phyloP scores from a whole-genome alignment of 2,329 filamentous ascomycete genomes.

The Fusarium kyushuense region DNA sequence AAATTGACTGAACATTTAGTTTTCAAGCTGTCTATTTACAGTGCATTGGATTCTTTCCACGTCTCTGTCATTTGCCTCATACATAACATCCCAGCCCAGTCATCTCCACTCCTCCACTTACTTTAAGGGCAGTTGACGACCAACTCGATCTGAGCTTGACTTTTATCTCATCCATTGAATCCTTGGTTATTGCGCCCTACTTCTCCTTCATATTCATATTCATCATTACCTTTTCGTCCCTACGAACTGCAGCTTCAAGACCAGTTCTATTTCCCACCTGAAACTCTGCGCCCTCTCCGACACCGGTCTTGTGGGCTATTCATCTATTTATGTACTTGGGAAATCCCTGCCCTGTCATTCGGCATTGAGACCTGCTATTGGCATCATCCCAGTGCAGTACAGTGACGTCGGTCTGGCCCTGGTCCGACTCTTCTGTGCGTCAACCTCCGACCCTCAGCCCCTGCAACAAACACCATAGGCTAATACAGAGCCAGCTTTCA shows the following conservation, averaged over 20 bases:
- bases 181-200: neutral
- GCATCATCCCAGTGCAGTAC: neutral
- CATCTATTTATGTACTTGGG: slow-evolving; percentile 15
- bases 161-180: slow-evolving; percentile 23
- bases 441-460: slow-evolving; percentile 17
- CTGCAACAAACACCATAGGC: slow-evolving; percentile 29
- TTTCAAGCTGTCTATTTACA: neutral
- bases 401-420: slow-evolving; percentile 38
- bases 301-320: slow-evolving; percentile 24
- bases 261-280: neutral
- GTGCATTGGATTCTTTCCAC: neutral
- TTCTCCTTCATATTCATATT: neutral
- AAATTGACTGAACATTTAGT: neutral
- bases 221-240: neutral
- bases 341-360: slow-evolving; percentile 35
- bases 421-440: slow-evolving; percentile 29
- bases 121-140: neutral
- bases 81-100: neutral
- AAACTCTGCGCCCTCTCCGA: slow-evolving; percentile 11
- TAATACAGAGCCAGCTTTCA: slow-evolving; percentile 14
- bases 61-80: neutral
- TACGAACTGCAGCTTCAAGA: neutral
- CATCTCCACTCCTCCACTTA: slow-evolving; percentile 45
- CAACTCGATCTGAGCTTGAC: slow-evolving; percentile 17
- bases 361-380: slow-evolving; percentile 28